Conservation (phyloP, 2,329 filamentous ascomycete genomes). For the Leptographium lundbergii region DNA sequence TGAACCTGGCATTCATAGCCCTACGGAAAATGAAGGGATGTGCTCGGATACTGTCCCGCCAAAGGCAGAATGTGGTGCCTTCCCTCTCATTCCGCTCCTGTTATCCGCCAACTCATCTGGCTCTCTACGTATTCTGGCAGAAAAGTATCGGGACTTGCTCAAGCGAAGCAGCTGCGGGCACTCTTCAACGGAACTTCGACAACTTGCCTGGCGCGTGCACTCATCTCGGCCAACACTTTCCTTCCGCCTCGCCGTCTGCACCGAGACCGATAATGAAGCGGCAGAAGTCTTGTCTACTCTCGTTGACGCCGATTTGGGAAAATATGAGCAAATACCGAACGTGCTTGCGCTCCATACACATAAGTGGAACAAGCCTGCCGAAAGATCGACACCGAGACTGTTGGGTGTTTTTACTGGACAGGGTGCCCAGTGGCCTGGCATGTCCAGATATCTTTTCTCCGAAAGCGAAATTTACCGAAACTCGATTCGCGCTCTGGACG, state of each 20-base stretch:
- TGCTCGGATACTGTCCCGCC: too few relatives aligned
- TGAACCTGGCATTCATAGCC: background rate
- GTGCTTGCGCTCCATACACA: background rate
- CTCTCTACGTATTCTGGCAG: background rate
- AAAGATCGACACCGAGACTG: background rate
- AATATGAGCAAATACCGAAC: background rate
- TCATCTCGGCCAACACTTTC: background rate
- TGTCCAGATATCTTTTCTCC: background rate
- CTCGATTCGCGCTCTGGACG: background rate
- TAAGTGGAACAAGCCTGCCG: background rate
- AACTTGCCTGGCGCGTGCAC: background rate
- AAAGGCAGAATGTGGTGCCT: too few relatives aligned
- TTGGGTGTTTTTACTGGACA: background rate
- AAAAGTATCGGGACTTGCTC: background rate
- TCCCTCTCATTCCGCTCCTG: background rate
- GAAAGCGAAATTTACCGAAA: background rate
- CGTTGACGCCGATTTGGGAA: slow-evolving; percentile 2
- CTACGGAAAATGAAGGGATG: background rate
- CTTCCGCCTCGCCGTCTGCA: background rate
- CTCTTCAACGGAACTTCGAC: background rate
- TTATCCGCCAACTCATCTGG: background rate
- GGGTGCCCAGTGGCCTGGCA: background rate
- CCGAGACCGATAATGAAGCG: background rate
- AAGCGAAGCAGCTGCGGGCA: background rate
- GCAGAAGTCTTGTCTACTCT: background rate